Percentiles rank a stretch among this genome's conserved stretches.
Evolutionary conservation across 2,329 filamentous ascomycete genomes (phyloP).

Genomic region (Aquanectria penicillioides): DNA sequence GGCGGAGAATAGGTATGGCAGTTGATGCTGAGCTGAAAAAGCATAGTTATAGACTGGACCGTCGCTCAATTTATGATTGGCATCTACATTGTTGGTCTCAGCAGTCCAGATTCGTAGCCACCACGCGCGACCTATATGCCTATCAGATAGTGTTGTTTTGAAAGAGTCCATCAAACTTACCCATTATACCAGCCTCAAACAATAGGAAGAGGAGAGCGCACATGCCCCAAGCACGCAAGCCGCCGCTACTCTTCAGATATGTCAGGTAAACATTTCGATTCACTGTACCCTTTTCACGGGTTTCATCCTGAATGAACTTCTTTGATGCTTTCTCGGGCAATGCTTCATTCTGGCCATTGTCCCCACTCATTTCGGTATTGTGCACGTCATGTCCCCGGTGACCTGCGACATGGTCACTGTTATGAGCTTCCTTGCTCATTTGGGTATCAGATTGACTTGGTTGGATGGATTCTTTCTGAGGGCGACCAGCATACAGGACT

Average conservation of each 20-base stretch:
- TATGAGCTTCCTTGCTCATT: too few species aligned
- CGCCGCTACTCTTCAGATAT: slow-evolving; percentile 75
- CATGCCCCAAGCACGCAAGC: slow-evolving; percentile 66
- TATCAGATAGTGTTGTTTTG: background rate
- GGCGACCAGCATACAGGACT: slow-evolving; percentile 55
- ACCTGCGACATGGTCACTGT: too few species aligned
- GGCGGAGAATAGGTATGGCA: slow-evolving; percentile 53
- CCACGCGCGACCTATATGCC: slow-evolving; percentile 61
- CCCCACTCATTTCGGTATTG: too few species aligned
- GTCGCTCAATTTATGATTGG: too few species aligned
- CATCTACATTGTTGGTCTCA: slow-evolving; percentile 25
- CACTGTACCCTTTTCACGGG: slow-evolving; percentile 73
- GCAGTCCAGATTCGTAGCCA: slow-evolving; percentile 72
- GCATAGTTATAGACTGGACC: too few species aligned
- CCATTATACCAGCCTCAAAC: slow-evolving; percentile 64
- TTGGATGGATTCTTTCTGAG: too few species aligned
- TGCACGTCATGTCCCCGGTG: too few species aligned
- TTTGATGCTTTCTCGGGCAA: slow-evolving; percentile 48
- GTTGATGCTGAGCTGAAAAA: slow-evolving; percentile 49
- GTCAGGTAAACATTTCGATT: slow-evolving; percentile 70
- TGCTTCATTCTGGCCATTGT: too few species aligned
- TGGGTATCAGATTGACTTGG: too few species aligned
- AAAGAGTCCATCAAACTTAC: slow-evolving; percentile 42
- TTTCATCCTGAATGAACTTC: slow-evolving; percentile 81
- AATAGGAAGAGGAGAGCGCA: slow-evolving; percentile 62